Evolutionary conservation across 805 yeast species (phyloP).

Genomic region (Komagataella pseudopastoris): DNA sequence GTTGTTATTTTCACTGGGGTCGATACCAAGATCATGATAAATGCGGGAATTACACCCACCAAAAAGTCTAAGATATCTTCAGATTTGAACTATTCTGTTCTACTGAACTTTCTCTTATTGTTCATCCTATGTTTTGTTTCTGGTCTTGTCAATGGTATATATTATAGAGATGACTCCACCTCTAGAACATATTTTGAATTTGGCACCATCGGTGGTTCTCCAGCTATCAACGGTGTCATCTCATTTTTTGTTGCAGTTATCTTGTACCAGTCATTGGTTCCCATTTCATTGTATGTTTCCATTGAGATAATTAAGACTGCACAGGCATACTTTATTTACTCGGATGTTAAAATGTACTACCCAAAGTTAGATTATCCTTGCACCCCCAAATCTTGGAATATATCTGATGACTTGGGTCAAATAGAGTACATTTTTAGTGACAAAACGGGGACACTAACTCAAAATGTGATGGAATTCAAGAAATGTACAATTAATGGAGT

Average conservation of each 20-base stretch:
- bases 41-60: slow-evolving; percentile 69
- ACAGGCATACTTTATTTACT: slow-evolving; percentile 69
- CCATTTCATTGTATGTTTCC: slow-evolving; percentile 71
- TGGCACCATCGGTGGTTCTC: slow-evolving; percentile 53
- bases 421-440: slow-evolving; percentile 77
- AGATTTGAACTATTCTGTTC: slow-evolving; percentile 58
- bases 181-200: slow-evolving; percentile 59
- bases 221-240: slow-evolving; percentile 57
- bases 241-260: slow-evolving; percentile 67
- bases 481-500: slow-evolving; percentile 66
- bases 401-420: slow-evolving; percentile 78
- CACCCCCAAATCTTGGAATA: slow-evolving; percentile 75
- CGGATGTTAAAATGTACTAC: slow-evolving; percentile 63
- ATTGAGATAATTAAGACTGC: slow-evolving; percentile 74
- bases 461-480: slow-evolving; percentile 76
- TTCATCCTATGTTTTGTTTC: slow-evolving; percentile 58
- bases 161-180: slow-evolving; percentile 28
- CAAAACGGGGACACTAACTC: slow-evolving; percentile 77
- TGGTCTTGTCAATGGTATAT: slow-evolving; percentile 59
- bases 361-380: slow-evolving; percentile 64
- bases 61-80: slow-evolving; percentile 62
- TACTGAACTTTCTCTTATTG: slow-evolving; percentile 49
- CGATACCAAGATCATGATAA: slow-evolving; percentile 72
- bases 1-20: slow-evolving; percentile 64
- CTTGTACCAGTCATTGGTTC: slow-evolving; percentile 68